Percentiles rank a stretch among this genome's conserved stretches.
Evolutionary conservation across 768 basidiomycete species (phyloP).

Genomic region (Suillus alpinus): DNA sequence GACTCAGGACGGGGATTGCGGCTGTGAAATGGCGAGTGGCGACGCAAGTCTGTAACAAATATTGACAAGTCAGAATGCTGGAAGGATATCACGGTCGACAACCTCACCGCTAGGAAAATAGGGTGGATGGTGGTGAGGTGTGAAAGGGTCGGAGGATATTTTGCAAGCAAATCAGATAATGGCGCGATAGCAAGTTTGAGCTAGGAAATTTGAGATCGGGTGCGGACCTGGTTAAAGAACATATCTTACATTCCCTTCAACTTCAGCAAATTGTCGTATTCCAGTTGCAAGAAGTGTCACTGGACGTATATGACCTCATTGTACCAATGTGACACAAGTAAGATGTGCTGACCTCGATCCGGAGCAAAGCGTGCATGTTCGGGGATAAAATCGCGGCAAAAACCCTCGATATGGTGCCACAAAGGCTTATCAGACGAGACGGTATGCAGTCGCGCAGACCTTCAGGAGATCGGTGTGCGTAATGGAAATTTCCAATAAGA

Average conservation of each 20-base stretch:
- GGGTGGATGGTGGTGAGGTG: slow-evolving; percentile 72
- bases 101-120: slow-evolving; percentile 58
- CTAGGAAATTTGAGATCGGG: slow-evolving; percentile 31
- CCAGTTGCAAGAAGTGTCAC: slow-evolving; percentile 67
- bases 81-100: not conserved
- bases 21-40: slow-evolving; percentile 47
- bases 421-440: slow-evolving; percentile 38
- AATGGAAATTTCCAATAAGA: not conserved
- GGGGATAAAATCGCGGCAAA: slow-evolving; percentile 62
- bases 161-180: slow-evolving; percentile 54
- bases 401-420: slow-evolving; percentile 44
- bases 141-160: slow-evolving; percentile 56
- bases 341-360: slow-evolving; percentile 51
- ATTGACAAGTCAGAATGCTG: not conserved
- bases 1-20: slow-evolving; percentile 58
- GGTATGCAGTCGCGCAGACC: slow-evolving; percentile 56
- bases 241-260: slow-evolving; percentile 49
- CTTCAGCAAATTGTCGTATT: slow-evolving; percentile 50
- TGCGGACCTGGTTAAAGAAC: not conserved
- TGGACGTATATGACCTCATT: slow-evolving; percentile 25
- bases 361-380: slow-evolving; percentile 65
- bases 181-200: slow-evolving; percentile 50
- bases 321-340: not conserved
- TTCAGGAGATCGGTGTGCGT: slow-evolving; percentile 20
- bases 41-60: slow-evolving; percentile 52